Base-by-base conservation (phyloP, 306 rosid genomes). In the Geum urbanum region DNA sequence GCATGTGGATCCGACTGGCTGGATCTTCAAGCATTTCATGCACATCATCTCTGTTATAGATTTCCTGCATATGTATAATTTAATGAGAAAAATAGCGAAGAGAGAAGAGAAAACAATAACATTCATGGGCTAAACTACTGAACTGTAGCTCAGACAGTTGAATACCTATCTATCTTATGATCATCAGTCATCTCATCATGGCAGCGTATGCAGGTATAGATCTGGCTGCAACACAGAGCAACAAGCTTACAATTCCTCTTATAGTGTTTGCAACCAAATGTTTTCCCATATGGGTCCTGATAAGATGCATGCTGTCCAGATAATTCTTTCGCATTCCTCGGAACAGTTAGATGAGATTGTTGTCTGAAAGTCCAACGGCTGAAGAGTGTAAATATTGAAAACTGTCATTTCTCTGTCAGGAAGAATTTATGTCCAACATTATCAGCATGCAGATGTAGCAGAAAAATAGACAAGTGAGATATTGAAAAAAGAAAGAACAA, bases 21-120 rank as follows among this genome's bases (percentile, higher is more conserved):
- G 98, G 76, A 94, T 81, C 49, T 61, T 56, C 79, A 90, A 87
- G 91, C 98, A 94, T 72, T 86, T 81, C 97, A 94, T 94, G 84
- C 98, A 94, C 97, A 94, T 86, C 98, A 94, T 94, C 85, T 78
- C 84, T 72, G 85, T 88, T 37, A 94, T 76, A 73, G 86, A 79
- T 75, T 83, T 94, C 82, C 98, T 94, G 85, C 70, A 79, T n/a
- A 76, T 74, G 72, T 49, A 72, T 49, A 72, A 76, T 47, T 37
- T 63, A 32, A 54, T 71, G 41, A 67, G 76, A 53, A 81, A 68
- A 60, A 57, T 45, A 18, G 73, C 27, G 53, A 61, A 55, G 11
- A 56, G 24, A 56, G 40, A 72, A 75, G 72, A 54, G 37, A 53
- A 43, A 57, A 71, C 48, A 41, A 10, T 57, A 37, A 71, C 27